Conservation (phyloP, 2,329 filamentous ascomycete species). For the Claviceps cyperi region DNA sequence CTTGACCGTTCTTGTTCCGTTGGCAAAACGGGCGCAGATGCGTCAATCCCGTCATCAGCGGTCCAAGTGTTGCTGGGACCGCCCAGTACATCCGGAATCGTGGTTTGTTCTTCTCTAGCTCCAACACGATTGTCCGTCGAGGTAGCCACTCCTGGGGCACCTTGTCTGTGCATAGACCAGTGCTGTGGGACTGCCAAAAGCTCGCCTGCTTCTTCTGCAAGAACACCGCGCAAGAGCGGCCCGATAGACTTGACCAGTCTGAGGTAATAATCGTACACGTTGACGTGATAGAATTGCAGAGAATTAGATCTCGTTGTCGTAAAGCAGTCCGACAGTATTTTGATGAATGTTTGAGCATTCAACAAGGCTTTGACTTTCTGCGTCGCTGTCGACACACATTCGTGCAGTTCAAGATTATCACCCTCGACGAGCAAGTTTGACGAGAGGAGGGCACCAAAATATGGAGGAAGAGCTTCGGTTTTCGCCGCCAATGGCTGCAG, state of each 20-base stretch:
- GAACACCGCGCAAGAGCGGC: slow-evolving; percentile 60
- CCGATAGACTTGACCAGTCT: slow-evolving; percentile 62
- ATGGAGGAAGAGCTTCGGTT: slow-evolving; percentile 38
- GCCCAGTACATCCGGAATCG: slow-evolving; percentile 19
- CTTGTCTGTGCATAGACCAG: slow-evolving; percentile 33
- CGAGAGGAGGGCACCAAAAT: slow-evolving; percentile 54
- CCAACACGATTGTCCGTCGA: slow-evolving; percentile 12
- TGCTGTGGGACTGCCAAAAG: slow-evolving; percentile 58
- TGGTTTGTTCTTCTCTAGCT: slow-evolving; percentile 9
- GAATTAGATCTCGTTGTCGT: slow-evolving; percentile 49
- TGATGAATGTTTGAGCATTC: slow-evolving; percentile 60
- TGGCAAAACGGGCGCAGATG: slow-evolving; percentile 14
- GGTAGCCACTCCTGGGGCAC: slow-evolving; percentile 12
- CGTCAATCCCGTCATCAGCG: slow-evolving; percentile 11
- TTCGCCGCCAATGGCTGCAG: slow-evolving; percentile 49
- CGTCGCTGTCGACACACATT: slow-evolving; percentile 51
- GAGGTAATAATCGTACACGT: slow-evolving; percentile 72
- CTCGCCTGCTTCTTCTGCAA: slow-evolving; percentile 74
- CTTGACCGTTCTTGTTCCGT: slow-evolving; percentile 29
- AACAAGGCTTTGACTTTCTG: slow-evolving; percentile 64
- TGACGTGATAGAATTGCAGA: slow-evolving; percentile 58
- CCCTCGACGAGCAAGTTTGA: slow-evolving; percentile 23
- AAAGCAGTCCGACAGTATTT: slow-evolving; percentile 61
- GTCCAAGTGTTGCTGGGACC: slow-evolving; percentile 14
- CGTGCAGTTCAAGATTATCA: slow-evolving; percentile 19